phyloP scores from a whole-genome alignment of 2,329 filamentous ascomycete genomes.

The Phyllosticta paracitricarpa region DNA sequence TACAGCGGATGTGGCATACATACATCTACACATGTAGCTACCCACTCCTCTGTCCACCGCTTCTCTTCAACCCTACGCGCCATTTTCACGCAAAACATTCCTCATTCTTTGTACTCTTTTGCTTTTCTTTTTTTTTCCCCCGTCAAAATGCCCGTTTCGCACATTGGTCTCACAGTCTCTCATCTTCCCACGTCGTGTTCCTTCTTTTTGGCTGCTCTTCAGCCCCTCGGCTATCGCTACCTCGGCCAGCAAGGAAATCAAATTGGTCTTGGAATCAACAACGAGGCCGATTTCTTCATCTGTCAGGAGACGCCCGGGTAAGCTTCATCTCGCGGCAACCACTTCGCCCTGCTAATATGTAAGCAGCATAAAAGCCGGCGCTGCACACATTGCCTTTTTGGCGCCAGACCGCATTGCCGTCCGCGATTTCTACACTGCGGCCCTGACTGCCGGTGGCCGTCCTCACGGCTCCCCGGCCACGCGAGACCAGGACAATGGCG shows the following conservation, averaged over 20 bases:
- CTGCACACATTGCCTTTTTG: conserved; percentile 56
- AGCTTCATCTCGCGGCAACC: conserved; percentile 14
- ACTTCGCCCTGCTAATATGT: not conserved
- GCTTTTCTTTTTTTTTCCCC: not conserved
- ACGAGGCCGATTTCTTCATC: conserved; percentile 54
- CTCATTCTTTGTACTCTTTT: not conserved
- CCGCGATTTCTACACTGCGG: conserved; percentile 60
- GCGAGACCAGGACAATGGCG: conserved; percentile 43
- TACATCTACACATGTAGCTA: not conserved
- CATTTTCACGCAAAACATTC: not conserved
- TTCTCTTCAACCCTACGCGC: not conserved
- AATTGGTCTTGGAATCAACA: conserved; percentile 50
- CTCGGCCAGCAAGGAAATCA: conserved; percentile 52
- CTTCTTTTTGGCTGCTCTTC: conserved; percentile 71
- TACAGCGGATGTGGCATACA: not conserved
- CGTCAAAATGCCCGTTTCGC: conserved; percentile 48
- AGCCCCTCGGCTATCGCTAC: conserved; percentile 68
- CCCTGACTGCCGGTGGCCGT: conserved; percentile 53
- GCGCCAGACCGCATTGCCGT: conserved; percentile 57
- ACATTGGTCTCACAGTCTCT: conserved; percentile 58
- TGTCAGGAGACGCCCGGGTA: conserved; percentile 52
- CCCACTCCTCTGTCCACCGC: not conserved
- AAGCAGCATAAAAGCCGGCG: conserved; percentile 38
- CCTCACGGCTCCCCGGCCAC: conserved; percentile 47
- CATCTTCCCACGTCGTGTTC: conserved; percentile 71